These are phyloP conservation scores for Ceratocystis huliohia DNA, from an alignment of 2,329 filamentous ascomycete species.

Conservation along the genomic window DNA sequence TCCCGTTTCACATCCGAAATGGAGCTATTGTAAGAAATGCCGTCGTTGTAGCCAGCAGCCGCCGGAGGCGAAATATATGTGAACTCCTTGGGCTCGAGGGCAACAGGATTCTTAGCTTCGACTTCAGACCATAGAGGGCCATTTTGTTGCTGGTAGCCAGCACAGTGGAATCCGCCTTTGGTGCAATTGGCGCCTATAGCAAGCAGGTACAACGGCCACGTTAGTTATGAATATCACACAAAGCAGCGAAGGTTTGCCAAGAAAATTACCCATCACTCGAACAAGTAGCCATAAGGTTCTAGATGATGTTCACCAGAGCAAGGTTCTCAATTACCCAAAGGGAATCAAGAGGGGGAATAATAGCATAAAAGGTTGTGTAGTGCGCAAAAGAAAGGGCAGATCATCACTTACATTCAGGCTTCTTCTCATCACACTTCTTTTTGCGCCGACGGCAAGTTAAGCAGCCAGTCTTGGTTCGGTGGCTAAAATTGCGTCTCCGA, in stretches of 20 bases:
- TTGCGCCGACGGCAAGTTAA: constrained; percentile 83
- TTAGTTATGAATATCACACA: not conserved
- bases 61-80: constrained; percentile 34
- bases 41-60: constrained; percentile 40
- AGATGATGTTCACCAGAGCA: not conserved
- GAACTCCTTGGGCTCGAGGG: constrained; percentile 75
- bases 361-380: not conserved
- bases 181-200: constrained; percentile 69
- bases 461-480: constrained; percentile 90
- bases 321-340: not conserved
- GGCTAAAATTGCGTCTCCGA: constrained; percentile 74
- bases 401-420: constrained; percentile 63
- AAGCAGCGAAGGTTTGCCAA: not conserved
- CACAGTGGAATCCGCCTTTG: constrained; percentile 79
- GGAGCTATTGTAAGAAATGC: constrained; percentile 42
- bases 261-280: not conserved
- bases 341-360: not conserved
- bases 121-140: constrained; percentile 63
- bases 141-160: constrained; percentile 75
- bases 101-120: constrained; percentile 51
- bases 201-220: not conserved
- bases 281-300: not conserved
- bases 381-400: not conserved
- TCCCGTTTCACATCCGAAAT: constrained; percentile 42
- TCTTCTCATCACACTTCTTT: constrained; percentile 95